Percentiles rank a stretch among this genome's conserved stretches.
Evolutionary conservation across 257 asterid species (phyloP).

Genomic region (Solanum neorickii): DNA sequence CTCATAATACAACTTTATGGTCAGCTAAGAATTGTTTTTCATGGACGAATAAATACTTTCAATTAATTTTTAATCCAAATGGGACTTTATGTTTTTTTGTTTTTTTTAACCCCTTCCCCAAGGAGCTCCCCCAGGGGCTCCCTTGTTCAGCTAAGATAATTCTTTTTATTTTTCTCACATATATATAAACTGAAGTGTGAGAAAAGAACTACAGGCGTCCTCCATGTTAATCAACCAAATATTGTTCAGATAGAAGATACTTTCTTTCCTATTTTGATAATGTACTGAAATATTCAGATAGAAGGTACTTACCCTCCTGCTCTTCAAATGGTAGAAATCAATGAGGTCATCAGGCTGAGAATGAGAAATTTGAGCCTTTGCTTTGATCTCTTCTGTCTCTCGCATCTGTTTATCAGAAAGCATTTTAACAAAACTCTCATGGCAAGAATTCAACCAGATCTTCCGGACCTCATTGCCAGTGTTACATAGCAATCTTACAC

Average conservation of each 20-base stretch:
- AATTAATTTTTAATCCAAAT: neutral
- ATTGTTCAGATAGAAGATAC: conserved; percentile 3
- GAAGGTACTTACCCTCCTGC: conserved; percentile 56
- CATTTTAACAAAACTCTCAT: conserved; percentile 87
- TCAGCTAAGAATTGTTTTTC: neutral
- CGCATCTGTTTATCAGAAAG: conserved; percentile 88
- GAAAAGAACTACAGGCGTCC: neutral
- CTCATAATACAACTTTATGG: neutral
- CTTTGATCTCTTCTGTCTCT: conserved; percentile 82
- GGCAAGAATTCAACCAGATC: conserved; percentile 85
- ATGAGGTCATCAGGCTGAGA: conserved; percentile 94
- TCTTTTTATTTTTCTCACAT: neutral
- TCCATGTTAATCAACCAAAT: neutral
- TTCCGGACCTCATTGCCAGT: conserved; percentile 62
- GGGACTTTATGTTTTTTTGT: neutral
- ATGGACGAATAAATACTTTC: neutral
- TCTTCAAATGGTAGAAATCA: conserved; percentile 93
- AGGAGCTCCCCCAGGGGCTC: neutral
- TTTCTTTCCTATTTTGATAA: neutral
- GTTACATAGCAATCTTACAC: conserved; percentile 62
- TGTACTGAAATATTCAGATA: neutral
- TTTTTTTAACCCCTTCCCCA: neutral
- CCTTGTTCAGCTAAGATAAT: neutral
- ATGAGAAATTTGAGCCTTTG: conserved; percentile 66
- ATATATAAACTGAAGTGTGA: neutral